These are phyloP conservation scores for Coemansia sp. DNA, from an alignment of 192 early-diverging fungal species.

Conservation along the genomic window DNA sequence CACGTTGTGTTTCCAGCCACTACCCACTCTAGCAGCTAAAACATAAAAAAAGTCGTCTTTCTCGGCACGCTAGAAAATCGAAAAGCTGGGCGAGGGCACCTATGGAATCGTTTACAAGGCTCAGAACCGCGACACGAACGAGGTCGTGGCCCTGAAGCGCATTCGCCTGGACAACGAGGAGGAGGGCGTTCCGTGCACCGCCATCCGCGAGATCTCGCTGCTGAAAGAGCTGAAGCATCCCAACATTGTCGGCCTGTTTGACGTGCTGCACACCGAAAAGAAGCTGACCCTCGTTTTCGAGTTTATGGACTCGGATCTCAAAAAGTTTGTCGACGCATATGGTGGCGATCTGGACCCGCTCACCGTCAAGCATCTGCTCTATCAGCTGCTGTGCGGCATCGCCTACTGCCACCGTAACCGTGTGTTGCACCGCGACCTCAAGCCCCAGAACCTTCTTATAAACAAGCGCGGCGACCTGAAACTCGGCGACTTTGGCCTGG, in stretches of 20 bases:
- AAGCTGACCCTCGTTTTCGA: constrained; percentile 98
- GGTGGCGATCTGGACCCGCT: constrained; percentile 72
- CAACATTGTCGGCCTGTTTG: constrained; percentile 78
- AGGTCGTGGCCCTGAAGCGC: constrained; percentile 96
- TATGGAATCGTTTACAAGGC: constrained; percentile 99
- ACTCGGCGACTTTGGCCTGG: constrained; percentile 92
- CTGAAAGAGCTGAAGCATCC: constrained; percentile 78
- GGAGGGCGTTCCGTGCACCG: constrained; percentile 74
- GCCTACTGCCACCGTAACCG: constrained; percentile 97
- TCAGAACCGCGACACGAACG: constrained; percentile 88
- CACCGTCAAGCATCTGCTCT: constrained; percentile 95
- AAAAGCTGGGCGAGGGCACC: constrained; percentile 96
- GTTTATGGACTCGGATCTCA: constrained; percentile 96
- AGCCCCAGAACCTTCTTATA: constrained; percentile 91
- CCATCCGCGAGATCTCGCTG: constrained; percentile 77
- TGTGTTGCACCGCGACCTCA: constrained; percentile 88
- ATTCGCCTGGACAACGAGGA: constrained; percentile 87
- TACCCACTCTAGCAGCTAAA: not conserved
- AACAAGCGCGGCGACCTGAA: constrained; percentile 86
- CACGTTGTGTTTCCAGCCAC: not conserved
- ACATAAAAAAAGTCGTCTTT: no score
- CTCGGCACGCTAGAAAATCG: constrained; percentile 98
- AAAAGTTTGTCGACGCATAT: constrained; percentile 93
- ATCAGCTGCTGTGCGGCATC: constrained; percentile 92
- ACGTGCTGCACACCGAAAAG: constrained; percentile 96